Evolutionary conservation across 306 rosid species (phyloP), one percentile per base, ranked within the genome.

Genomic region (Dalbergia cochinchinensis): DNA sequence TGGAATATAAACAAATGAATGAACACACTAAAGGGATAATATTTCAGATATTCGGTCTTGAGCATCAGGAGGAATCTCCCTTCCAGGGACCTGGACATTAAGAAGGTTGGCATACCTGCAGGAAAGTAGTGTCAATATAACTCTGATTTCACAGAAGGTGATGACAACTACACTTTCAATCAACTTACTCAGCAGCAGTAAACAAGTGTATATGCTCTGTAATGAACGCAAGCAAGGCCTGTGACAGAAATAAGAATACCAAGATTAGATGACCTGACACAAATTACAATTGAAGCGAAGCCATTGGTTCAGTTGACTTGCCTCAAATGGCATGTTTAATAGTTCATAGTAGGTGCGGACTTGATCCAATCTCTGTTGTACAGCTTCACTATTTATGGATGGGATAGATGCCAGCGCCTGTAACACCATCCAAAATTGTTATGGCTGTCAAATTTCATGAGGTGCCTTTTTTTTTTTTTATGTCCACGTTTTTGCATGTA

Each of bases 401-500:
- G 99, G 99, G 81, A 96, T 93, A 70, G 98, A 97, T 55, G 97
- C 94, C 78, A 96, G 83, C n/a, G 99, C 96, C 99, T 96, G 90
- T 73, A 84, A 73, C 57, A 72, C 77, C 84, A 86, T 78, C 31
- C 83, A 60, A 39, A 78, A 39, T 57, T 53, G 67, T 81, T 74
- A 80, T 61, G 20, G 41, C 59, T n/a, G 45, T 73, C 63, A 58
- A 78, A 50, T 78, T 78, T 50, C 51, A 48, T 15, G 7, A 11
- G 18, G 39, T 39, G 16, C 3, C 20, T n/a, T n/a, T n/a, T n/a
- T n/a, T 20, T 20, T 47, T 55, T 74, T 44, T 11, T 66, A 33
- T 54, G 65, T 16, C 53, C 7, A 31, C 13, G 8, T 47, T 22
- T 75, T 69, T 26, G 7, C 3, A 31, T 47, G 42, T 51, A 41